A percentile compares a stretch with the other conserved stretches of the same genome.
Conservation (phyloP, 257 asterid species). For the Prunella vulgaris region DNA sequence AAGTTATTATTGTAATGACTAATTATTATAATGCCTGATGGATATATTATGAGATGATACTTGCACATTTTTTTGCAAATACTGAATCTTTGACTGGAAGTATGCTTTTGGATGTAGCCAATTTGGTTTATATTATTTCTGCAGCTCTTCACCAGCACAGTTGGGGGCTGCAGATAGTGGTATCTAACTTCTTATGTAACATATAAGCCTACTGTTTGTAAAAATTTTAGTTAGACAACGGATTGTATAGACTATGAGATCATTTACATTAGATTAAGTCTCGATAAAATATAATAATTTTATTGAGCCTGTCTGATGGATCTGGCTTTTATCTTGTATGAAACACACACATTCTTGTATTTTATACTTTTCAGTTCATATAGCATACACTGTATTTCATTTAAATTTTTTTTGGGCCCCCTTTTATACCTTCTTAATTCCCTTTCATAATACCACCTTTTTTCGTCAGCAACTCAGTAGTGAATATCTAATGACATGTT, state of each 20-base stretch:
- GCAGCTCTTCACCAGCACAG: no score
- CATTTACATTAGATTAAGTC: background rate
- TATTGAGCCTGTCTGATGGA: no score
- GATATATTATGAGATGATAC: background rate
- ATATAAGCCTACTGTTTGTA: background rate
- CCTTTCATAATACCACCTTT: no score
- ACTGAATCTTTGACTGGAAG: background rate
- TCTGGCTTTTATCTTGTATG: no score
- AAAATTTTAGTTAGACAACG: background rate
- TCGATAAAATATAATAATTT: background rate
- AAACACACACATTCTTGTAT: no score
- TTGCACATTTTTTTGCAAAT: background rate
- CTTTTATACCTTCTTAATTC: no score
- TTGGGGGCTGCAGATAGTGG: no score
- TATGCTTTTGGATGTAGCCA: background rate
- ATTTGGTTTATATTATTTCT: background rate
- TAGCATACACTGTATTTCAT: no score
- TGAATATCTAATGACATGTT: background rate
- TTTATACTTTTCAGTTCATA: background rate
- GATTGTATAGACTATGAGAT: background rate
- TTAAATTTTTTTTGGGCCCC: no score
- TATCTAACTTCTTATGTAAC: background rate
- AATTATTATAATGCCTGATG: background rate
- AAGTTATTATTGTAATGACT: no score
- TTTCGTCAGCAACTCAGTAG: background rate